These are phyloP conservation scores for Talaromyces sp. DNA, from an alignment of 2,329 filamentous ascomycete species.

Conservation along the genomic window DNA sequence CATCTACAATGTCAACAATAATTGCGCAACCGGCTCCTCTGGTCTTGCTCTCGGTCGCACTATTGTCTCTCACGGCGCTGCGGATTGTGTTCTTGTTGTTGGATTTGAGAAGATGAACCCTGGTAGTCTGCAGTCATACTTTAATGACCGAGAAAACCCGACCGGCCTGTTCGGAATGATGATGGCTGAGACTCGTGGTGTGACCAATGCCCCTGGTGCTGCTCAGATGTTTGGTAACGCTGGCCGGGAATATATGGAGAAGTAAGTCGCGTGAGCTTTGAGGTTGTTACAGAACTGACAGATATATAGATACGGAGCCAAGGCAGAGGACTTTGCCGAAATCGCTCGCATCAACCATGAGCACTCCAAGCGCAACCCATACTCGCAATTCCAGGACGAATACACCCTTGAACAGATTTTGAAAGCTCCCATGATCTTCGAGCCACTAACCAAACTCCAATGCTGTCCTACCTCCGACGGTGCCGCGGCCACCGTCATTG, in stretches of 20 bases:
- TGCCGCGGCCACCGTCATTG: slow-evolving; percentile 80
- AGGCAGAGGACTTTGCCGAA: slow-evolving; percentile 82
- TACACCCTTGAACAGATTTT: slow-evolving; percentile 84
- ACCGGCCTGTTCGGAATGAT: slow-evolving; percentile 69
- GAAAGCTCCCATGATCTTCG: slow-evolving; percentile 71
- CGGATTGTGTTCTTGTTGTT: slow-evolving; percentile 85
- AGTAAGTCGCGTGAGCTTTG: slow-evolving; percentile 49
- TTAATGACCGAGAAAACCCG: slow-evolving; percentile 80
- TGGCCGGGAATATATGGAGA: slow-evolving; percentile 90
- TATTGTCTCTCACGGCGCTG: slow-evolving; percentile 73
- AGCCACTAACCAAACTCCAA: slow-evolving; percentile 93
- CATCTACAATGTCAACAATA: slow-evolving; percentile 98
- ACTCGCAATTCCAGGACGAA: slow-evolving; percentile 94
- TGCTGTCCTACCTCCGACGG: slow-evolving; percentile 97
- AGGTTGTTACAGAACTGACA: background rate
- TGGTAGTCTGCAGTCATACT: slow-evolving; percentile 78
- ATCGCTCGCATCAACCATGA: slow-evolving; percentile 90
- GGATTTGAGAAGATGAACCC: slow-evolving; percentile 99
- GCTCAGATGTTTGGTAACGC: slow-evolving; percentile 97
- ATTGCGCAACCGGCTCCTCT: slow-evolving; percentile 93
- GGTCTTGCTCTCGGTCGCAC: slow-evolving; percentile 80
- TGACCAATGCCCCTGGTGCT: slow-evolving; percentile 78
- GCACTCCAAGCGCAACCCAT: slow-evolving; percentile 88
- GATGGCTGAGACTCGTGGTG: slow-evolving; percentile 77
- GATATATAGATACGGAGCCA: slow-evolving; percentile 69